Evolutionary conservation across 2,329 filamentous ascomycete genomes (phyloP).

Genomic region (Scedosporium boydii): DNA sequence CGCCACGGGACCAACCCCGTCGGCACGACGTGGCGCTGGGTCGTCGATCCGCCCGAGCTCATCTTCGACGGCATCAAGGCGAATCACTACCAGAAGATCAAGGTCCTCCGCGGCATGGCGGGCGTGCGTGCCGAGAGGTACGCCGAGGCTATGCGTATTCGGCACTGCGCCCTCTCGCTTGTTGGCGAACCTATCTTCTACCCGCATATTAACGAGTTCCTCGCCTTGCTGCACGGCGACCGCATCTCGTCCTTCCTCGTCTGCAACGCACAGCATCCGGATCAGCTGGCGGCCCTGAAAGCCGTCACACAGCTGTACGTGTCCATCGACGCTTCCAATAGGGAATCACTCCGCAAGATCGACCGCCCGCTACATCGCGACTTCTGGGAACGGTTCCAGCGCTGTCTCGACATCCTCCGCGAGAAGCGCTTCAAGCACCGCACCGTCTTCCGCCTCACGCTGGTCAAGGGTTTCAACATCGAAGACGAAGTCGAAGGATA

Average conservation of each 20-base stretch:
- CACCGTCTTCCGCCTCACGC: constrained; percentile 87
- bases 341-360: constrained; percentile 77
- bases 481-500: constrained; percentile 90
- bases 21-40: constrained; percentile 93
- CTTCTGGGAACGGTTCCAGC: constrained; percentile 93
- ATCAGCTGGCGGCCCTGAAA: constrained; percentile 71
- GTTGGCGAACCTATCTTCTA: constrained; percentile 99
- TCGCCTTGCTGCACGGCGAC: constrained; percentile 72
- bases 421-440: constrained; percentile 77
- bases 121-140: constrained; percentile 89
- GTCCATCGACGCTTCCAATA: constrained; percentile 88
- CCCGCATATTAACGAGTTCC: constrained; percentile 90
- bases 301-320: constrained; percentile 95
- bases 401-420: constrained; percentile 80
- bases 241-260: constrained; percentile 91
- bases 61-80: constrained; percentile 88
- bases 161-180: constrained; percentile 83
- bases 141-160: constrained; percentile 82
- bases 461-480: constrained; percentile 97
- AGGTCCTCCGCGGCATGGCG: constrained; percentile 89
- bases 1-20: constrained; percentile 95
- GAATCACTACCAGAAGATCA: constrained; percentile 94
- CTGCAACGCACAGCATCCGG: constrained; percentile 94
- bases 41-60: constrained; percentile 79
- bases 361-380: constrained; percentile 88